Evolutionary conservation across 2,329 filamentous ascomycete genomes (phyloP).

Genomic region (Colletotrichum ledebouriae): DNA sequence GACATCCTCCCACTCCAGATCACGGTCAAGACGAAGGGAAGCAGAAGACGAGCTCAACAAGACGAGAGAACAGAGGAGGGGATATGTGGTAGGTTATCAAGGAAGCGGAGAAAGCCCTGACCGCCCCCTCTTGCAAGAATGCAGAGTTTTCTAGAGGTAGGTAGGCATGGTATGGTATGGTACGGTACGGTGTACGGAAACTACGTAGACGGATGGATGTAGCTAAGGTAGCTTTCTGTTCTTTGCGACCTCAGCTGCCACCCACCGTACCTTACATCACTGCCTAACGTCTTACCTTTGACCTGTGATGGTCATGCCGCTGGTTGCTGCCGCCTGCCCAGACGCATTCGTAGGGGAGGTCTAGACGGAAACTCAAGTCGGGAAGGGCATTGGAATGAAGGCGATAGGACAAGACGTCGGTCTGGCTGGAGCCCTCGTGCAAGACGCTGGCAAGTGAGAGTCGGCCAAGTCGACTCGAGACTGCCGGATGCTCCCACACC

Average conservation of each 20-base stretch:
- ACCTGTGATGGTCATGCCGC: background rate
- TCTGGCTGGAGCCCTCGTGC: constrained; percentile 35
- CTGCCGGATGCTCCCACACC: constrained; percentile 33
- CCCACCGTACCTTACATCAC: constrained; percentile 15
- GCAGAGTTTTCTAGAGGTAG: constrained; percentile 24
- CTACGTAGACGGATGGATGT: background rate
- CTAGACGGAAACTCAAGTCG: constrained; percentile 5
- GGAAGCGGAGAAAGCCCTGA: constrained; percentile 30
- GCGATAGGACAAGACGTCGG: constrained; percentile 17
- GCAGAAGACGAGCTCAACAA: background rate
- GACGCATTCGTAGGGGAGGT: constrained; percentile 12
- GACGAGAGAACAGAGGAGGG: constrained; percentile 6
- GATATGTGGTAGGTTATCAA: constrained; percentile 26
- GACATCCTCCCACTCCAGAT: constrained; percentile 18
- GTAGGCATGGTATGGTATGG: no score
- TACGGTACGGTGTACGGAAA: background rate
- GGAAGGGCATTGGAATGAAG: constrained; percentile 20
- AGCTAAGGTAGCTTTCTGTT: constrained; percentile 16
- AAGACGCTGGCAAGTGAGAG: constrained; percentile 39
- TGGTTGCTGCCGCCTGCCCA: no score
- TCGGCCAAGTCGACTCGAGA: constrained; percentile 39
- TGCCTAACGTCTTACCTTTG: constrained; percentile 12
- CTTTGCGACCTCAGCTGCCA: background rate
- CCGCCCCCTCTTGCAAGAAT: constrained; percentile 36
- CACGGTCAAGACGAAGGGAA: background rate